Evolutionary conservation across 2,329 filamentous ascomycete genomes (phyloP).

Genomic region (Epichloe elymi): DNA sequence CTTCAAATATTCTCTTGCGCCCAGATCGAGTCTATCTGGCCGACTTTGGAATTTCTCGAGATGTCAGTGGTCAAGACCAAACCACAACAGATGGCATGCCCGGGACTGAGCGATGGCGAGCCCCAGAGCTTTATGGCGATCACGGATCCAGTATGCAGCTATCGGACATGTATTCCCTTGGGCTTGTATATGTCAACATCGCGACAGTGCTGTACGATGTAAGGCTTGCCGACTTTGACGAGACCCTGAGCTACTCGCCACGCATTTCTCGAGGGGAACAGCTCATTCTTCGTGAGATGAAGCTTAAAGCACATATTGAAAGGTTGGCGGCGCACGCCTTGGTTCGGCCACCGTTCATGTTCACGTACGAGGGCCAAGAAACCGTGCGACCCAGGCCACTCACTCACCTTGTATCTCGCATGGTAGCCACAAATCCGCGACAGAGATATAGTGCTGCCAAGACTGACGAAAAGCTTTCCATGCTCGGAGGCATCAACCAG

Average conservation of each 20-base stretch:
- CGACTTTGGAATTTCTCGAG: constrained; percentile 35
- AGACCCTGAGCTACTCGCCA: constrained; percentile 19
- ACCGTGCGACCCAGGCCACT: constrained; percentile 29
- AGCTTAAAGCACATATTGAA: constrained; percentile 20
- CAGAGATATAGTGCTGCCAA: constrained; percentile 21
- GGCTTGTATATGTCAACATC: constrained; percentile 31
- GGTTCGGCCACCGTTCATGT: constrained; percentile 22
- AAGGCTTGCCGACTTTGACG: constrained; percentile 25
- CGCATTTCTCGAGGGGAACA: constrained; percentile 19
- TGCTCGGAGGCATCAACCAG: constrained; percentile 33
- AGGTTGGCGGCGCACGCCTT: constrained; percentile 23
- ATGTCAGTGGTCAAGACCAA: constrained; percentile 30
- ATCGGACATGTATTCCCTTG: constrained; percentile 35
- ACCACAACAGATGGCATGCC: constrained; percentile 29
- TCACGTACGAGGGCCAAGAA: constrained; percentile 22
- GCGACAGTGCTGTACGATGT: constrained; percentile 30
- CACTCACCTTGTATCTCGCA: constrained; percentile 22
- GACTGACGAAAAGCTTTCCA: constrained; percentile 27
- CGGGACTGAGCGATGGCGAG: constrained; percentile 31
- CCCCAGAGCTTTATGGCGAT: constrained; percentile 28
- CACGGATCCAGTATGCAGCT: constrained; percentile 30
- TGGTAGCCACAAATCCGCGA: constrained; percentile 21
- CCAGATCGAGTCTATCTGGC: constrained; percentile 32
- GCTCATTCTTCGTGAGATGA: constrained; percentile 19
- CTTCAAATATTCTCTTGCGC: constrained; percentile 32